Evolutionary conservation across 108 stramenopile genomes (phyloP).

Genomic region (Schizochytrium sp.): DNA sequence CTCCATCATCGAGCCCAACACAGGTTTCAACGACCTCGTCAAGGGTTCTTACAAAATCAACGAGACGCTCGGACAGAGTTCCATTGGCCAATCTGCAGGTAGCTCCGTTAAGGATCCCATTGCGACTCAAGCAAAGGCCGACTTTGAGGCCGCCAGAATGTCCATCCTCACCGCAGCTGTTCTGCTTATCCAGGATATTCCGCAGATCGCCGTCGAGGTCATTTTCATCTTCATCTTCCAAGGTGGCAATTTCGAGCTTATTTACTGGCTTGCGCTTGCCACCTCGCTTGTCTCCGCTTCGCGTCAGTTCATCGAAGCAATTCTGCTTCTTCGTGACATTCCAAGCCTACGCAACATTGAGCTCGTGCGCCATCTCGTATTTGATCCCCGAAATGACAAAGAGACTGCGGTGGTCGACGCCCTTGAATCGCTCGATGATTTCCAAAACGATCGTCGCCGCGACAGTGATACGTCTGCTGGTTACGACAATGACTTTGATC

Average conservation of each 20-base stretch:
- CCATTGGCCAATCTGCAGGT: neutral
- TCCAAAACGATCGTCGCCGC: too few relatives aligned
- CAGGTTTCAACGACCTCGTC: neutral
- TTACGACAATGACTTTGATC: too few relatives aligned
- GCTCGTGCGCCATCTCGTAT: neutral
- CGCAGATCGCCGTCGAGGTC: neutral
- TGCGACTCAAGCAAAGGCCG: neutral
- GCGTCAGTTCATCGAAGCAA: neutral
- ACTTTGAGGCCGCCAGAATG: neutral
- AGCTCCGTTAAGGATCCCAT: neutral
- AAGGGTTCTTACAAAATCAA: neutral
- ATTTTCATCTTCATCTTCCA: neutral
- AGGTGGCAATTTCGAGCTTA: neutral
- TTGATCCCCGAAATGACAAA: neutral
- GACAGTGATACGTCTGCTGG: too few relatives aligned
- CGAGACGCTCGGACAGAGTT: neutral
- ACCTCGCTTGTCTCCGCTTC: neutral
- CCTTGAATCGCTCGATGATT: too few relatives aligned
- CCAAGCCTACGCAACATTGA: neutral
- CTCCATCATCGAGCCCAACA: neutral
- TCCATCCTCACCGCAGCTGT: neutral
- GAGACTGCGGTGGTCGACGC: too few relatives aligned
- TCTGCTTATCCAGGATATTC: neutral
- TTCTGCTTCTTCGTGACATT: neutral
- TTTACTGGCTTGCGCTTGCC: neutral